Evolutionary conservation across 2,329 filamentous ascomycete genomes (phyloP), one percentile per base, ranked within the genome.

Genomic region (Aureobasidium sp.): DNA sequence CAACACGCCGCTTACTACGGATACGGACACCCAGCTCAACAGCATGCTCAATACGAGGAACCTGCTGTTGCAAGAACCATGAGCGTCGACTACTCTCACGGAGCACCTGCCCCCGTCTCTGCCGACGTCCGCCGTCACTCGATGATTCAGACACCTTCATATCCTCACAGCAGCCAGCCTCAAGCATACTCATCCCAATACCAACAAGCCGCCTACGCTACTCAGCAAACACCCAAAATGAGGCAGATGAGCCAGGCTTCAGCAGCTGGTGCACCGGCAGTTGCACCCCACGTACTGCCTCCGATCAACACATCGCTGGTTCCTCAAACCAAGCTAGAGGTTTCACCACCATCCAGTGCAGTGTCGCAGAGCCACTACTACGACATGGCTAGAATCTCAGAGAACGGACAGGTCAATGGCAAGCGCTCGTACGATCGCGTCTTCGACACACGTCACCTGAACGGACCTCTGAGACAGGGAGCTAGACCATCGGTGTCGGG

Each of bases 371-470:
- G 57, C 36, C 64, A 61, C 50, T 63, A 27, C 60, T 64, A 54
- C 36, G 62, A 59, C 32, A 55, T 45, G 50, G 59, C 34, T 55
- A 59, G 59, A 55, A 36, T 51, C 57, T 59, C 50, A 39, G 65
- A 64, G 5, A 63, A 69, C 6, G 69, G 68, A 13, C 60, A 67
- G 25, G 70, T 74, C 9, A 73, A 72, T 9, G 71, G 75, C 62
- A 81, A 81, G 66, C 77, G 78, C 48, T 73, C 74, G 34, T 80
- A 75, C 67, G 75, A 75, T 27, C 71, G 73, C 58, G 77, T 77
- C 9, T 81, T 81, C 64, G 72, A 76, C 61, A 75, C 75, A 36
- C 67, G 69, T n/a, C 75, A 79, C 64, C 66, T 78, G 45, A 72
- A 72, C 36, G 74, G 75, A 62, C 77, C 76, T 9, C 67, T 80